A percentile compares a stretch with the other conserved stretches of the same genome.
Conservation (phyloP, 1,284 basidiomycete genomes). For the Uromyces viciae-fabae region DNA sequence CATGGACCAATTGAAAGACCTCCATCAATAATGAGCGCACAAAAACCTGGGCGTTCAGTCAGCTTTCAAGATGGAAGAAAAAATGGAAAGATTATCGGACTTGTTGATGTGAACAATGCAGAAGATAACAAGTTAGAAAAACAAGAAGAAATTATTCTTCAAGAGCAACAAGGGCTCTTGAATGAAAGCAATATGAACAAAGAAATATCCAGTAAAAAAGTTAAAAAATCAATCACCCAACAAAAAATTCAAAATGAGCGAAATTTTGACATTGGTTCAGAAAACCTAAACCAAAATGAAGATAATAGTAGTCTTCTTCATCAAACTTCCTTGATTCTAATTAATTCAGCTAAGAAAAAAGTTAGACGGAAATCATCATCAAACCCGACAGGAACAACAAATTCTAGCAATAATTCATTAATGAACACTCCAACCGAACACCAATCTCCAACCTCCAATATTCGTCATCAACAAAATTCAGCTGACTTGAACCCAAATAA, state of each 20-base stretch:
- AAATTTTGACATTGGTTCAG: background rate
- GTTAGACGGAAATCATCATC: conserved; percentile 27
- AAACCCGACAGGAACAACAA: background rate
- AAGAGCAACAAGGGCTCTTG: background rate
- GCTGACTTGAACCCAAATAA: too few relatives aligned
- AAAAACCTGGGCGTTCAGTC: conserved; percentile 70
- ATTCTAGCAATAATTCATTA: conserved; percentile 13
- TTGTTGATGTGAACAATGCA: conserved; percentile 50
- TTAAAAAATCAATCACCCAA: background rate
- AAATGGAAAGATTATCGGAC: conserved; percentile 73
- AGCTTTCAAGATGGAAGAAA: conserved; percentile 88
- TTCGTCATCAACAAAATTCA: background rate
- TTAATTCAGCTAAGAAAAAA: conserved; percentile 29
- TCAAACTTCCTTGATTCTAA: conserved; percentile 25
- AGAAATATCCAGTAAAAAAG: conserved; percentile 22
- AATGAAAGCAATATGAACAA: background rate
- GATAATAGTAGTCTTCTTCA: conserved; percentile 3
- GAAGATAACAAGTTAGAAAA: background rate
- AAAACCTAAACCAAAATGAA: too few relatives aligned
- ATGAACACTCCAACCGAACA: background rate
- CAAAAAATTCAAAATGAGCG: conserved; percentile 9
- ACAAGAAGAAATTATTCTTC: background rate
- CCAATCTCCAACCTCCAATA: background rate
- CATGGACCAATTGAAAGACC: background rate
- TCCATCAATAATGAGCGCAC: background rate